phyloP scores from a whole-genome alignment of 2,329 filamentous ascomycete genomes.

The Blastomyces parvus region DNA sequence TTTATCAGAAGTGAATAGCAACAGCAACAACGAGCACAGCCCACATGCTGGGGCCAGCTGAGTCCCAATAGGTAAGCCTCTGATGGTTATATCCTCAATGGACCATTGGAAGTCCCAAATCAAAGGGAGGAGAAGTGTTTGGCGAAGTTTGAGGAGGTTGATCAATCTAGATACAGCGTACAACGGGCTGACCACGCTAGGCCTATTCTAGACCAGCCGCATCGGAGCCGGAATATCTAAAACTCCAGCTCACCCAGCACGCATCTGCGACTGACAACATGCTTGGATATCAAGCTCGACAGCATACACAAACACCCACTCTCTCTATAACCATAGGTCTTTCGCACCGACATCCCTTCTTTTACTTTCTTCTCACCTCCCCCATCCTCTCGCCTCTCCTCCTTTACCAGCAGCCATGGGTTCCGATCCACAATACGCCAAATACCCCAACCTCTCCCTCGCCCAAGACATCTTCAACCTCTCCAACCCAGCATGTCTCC shows the following conservation, averaged over 20 bases:
- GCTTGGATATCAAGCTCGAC: not conserved
- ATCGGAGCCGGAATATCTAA: not conserved
- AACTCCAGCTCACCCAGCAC: conserved; percentile 2
- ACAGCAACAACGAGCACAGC: not conserved
- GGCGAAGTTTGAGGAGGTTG: not conserved
- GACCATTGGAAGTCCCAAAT: not conserved
- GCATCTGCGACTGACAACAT: not conserved
- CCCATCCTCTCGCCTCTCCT: conserved; percentile 7
- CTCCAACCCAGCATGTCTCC: conserved; percentile 50
- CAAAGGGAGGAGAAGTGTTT: not conserved
- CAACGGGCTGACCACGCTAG: not conserved
- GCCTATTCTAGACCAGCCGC: not conserved
- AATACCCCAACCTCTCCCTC: conserved; percentile 54
- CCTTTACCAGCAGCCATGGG: conserved; percentile 34
- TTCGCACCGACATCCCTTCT: not conserved
- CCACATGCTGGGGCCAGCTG: not conserved
- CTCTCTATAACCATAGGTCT: not conserved
- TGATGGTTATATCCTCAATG: not conserved
- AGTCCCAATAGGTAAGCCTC: not conserved
- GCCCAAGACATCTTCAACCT: conserved; percentile 60
- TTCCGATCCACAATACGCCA: conserved; percentile 56
- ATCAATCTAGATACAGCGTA: not conserved
- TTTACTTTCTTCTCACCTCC: not conserved
- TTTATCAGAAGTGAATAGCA: not conserved
- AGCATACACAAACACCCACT: not conserved